Evolutionary conservation across 192 early-diverging fungal genomes (phyloP), one percentile per base, ranked within the genome.

Genomic region (Neocallimastix lanati): DNA sequence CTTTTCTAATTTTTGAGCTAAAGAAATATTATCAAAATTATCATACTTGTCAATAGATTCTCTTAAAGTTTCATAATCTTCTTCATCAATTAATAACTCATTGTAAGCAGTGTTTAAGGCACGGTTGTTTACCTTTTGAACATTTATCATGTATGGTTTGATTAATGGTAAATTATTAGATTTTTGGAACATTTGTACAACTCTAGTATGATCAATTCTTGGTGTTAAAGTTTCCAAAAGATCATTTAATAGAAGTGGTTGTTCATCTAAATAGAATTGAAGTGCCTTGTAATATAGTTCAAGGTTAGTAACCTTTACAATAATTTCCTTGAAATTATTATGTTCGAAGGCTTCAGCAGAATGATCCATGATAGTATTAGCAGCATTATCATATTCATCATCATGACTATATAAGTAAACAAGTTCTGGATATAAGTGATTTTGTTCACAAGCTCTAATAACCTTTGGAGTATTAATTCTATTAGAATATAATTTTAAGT

Each of bases 401-500:
- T 98, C 98, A 84, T 99, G 93, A 27, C 95, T 95, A 89, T 97
- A 99, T 82, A 99, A 83, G 89, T 98, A 99, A 40, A 98, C 96
- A 50, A 98, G 89, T 85, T 98, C 96, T 28, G 93, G 92, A 96
- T 96, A 99, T 82, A 98, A 85, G 80, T 98, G 96, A 28, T 94
- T 94, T 14, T 90, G 87, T 85, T 96, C 94, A 84, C 95, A 96
- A 15, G 96, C 91, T 33, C 93, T 86, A 80, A 99, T 99, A 77
- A 98, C 98, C 91, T 99, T 99, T 78, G 98, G 96, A 78, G 98
- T 98, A 85, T 99, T 99, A 88, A 98, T 93, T 78, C 98, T 94
- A 78, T 94, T 93, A 90, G 94, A 96, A 86, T 96, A 98, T 77
- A 98, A 88, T 83, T 96, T 95, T 80, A 99, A 88, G 80, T 99